These are phyloP conservation scores for Oryza longistaminata DNA, from an alignment of 176 grass and related monocot genomes.

Conservation along the genomic window DNA sequence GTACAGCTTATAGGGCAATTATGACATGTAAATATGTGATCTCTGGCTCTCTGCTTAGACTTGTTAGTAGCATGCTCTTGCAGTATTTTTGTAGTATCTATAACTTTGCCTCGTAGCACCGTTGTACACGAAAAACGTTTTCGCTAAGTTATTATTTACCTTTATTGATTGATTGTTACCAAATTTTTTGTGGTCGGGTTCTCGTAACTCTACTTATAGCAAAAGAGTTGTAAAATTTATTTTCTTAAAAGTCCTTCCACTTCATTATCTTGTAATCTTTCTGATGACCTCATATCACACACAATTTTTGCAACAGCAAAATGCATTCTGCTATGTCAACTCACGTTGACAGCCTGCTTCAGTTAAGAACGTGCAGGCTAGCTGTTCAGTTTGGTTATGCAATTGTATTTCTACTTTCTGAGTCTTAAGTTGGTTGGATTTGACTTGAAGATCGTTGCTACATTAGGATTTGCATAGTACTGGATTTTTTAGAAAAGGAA, in stretches of 20 bases:
- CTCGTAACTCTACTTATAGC: background rate
- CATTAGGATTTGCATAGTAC: background rate
- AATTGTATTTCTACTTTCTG: background rate
- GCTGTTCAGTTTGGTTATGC: conserved; percentile 24
- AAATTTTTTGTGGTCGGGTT: background rate
- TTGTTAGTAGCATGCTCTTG: background rate
- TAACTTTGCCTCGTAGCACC: background rate
- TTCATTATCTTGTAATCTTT: background rate
- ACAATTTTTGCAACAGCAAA: background rate
- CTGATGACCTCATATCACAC: background rate
- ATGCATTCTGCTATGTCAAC: conserved; percentile 5
- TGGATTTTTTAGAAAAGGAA: background rate
- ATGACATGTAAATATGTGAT: background rate
- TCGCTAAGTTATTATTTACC: background rate
- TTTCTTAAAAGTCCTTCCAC: background rate
- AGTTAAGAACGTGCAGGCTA: background rate
- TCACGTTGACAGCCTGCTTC: background rate
- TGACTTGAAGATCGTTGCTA: background rate
- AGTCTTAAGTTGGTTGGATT: background rate
- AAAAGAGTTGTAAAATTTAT: background rate
- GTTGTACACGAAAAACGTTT: background rate
- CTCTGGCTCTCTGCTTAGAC: background rate
- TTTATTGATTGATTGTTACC: background rate
- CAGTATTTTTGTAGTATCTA: background rate
- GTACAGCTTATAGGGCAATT: background rate